Base-by-base conservation (phyloP, 2,329 filamentous ascomycete genomes). In the Lachnellula cervina region DNA sequence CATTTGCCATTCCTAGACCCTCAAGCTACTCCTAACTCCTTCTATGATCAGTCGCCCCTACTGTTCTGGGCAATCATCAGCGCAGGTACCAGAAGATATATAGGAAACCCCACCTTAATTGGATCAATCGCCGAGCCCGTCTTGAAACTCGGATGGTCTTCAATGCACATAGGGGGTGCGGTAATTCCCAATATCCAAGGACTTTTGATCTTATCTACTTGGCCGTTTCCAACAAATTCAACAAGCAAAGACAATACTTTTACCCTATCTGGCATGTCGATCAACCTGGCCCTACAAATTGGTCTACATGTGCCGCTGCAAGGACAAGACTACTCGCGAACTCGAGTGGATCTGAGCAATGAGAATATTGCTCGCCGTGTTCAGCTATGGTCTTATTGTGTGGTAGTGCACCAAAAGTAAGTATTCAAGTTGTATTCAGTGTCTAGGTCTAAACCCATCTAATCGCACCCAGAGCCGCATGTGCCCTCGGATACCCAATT, bases 151-250 rank as follows among this genome's bases (percentile, higher is more conserved):
- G 55, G 48, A 21, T 57, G 55, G 55, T 54, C 51, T 5, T 43
- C 47, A 19, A 57, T 57, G 55, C 55, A 57, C 34, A 58, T 55
- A 21, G 53, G 49, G 13, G 45, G 47, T 17, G 38, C 52, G 23
- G 53, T 58, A 5, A 55, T 58, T 37, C 49, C 49, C n/a, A 58
- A 55, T 28, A 58, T 58, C n/a, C 56, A 58, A 51, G 56, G 49
- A 23, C 47, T 58, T n/a, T 44, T 58, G 13, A 55, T 55, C n/a
- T 32, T 58, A 5, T 55, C 52, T 23, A 55, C 56, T 8, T 58
- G 52, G 52, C 56, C 56, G 2, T 52, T 58, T 32, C 56, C 56
- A 2, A 55, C 53, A 9, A 55, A 55, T 28, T 52, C 56, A 11
- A 55, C 53, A 38, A 56, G 56, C 25, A 54, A 51, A 47, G 56